phyloP scores from a whole-genome alignment of 1,284 basidiomycete genomes.

The Vanrija sp. region DNA sequence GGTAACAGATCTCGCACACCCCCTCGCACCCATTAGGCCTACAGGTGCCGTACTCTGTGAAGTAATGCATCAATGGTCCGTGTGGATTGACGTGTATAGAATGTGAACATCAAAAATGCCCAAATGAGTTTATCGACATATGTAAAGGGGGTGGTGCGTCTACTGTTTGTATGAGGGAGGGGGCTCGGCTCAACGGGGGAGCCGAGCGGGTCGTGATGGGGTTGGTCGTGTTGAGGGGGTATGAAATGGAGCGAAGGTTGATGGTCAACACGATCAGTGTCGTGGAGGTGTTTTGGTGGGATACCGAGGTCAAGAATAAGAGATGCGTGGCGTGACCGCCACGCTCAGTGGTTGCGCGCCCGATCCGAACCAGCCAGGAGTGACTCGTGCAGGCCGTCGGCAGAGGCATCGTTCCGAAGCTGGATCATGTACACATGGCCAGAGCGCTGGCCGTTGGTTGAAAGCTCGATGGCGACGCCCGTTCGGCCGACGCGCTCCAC shows the following conservation, averaged over 20 bases:
- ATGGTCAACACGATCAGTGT: background rate
- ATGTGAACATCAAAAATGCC: no score
- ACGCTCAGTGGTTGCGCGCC: slow-evolving; percentile 13
- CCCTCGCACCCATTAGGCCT: no score
- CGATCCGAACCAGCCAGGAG: slow-evolving; percentile 84
- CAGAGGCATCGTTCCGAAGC: slow-evolving; percentile 79
- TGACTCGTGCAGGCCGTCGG: slow-evolving; percentile 78
- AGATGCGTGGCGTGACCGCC: background rate
- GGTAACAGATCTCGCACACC: no score
- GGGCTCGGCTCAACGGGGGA: no score
- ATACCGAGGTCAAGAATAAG: background rate
- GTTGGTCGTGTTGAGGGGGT: no score
- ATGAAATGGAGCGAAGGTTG: background rate
- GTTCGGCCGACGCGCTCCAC: slow-evolving; percentile 97
- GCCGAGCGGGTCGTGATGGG: no score
- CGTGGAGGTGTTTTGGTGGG: background rate
- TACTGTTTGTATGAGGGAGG: no score
- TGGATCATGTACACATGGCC: slow-evolving; percentile 98
- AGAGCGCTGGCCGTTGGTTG: slow-evolving; percentile 82
- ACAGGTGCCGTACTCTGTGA: no score
- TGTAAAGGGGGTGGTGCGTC: no score
- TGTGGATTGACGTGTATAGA: no score
- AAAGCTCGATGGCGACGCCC: slow-evolving; percentile 92
- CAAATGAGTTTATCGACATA: no score
- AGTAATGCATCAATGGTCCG: no score